Conservation (phyloP, 805 yeast genomes). For the Candida quercuum region DNA sequence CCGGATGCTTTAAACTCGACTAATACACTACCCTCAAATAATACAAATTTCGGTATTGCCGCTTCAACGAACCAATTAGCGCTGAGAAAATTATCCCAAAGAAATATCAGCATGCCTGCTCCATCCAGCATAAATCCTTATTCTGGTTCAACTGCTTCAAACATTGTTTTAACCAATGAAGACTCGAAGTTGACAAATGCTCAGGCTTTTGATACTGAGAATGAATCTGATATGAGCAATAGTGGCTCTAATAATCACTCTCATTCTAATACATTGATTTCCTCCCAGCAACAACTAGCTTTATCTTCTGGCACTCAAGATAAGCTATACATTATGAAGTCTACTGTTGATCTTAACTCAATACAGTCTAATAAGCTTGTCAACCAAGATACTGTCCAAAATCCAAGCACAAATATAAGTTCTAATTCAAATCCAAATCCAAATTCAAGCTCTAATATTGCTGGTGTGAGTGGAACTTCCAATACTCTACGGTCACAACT, state of each 20-base stretch:
- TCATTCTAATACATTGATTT: too few relatives aligned
- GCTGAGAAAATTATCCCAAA: slow-evolving; percentile 18
- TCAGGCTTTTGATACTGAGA: slow-evolving; percentile 11
- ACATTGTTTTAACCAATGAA: slow-evolving; percentile 4
- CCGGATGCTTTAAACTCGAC: slow-evolving; percentile 21
- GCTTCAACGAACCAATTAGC: slow-evolving; percentile 11
- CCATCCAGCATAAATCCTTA: slow-evolving; percentile 8
- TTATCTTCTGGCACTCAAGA: not conserved
- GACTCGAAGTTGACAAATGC: slow-evolving; percentile 6
- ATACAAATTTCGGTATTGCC: slow-evolving; percentile 5
- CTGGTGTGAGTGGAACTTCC: slow-evolving; percentile 3
- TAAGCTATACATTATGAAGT: not conserved
- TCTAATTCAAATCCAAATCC: too few relatives aligned
- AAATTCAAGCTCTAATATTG: not conserved
- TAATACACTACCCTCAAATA: slow-evolving; percentile 14
- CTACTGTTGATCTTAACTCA: slow-evolving; percentile 2
- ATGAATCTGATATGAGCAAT: slow-evolving; percentile 9
- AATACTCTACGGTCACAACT: not conserved
- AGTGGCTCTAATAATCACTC: slow-evolving; percentile 6
- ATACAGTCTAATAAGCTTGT: too few relatives aligned
- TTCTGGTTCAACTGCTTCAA: slow-evolving; percentile 8
- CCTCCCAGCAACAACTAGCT: not conserved
- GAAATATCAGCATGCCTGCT: slow-evolving; percentile 24
- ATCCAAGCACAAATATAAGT: too few relatives aligned
- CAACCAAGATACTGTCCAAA: too few relatives aligned